phyloP scores from a whole-genome alignment of 305 asterid genomes.

The Solanum aculeatissimum region DNA sequence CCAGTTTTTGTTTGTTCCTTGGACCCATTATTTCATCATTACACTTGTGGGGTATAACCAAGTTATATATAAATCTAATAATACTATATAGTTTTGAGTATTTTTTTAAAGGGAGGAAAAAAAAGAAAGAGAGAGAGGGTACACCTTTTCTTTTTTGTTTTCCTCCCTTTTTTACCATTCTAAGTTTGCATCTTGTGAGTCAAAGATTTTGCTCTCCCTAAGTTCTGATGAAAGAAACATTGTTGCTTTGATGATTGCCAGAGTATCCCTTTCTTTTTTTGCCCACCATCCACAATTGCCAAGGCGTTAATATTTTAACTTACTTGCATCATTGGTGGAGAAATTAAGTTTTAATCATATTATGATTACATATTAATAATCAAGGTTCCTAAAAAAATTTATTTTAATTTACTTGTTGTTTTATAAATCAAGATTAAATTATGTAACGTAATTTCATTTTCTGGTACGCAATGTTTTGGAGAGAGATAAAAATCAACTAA shows the following conservation, averaged over 20 bases:
- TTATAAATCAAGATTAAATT: neutral
- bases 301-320: neutral
- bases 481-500: too few relatives aligned
- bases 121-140: neutral
- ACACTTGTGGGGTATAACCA: slow-evolving; percentile 13
- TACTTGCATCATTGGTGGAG: neutral
- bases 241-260: slow-evolving; percentile 71
- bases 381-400: neutral
- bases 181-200: slow-evolving; percentile 21
- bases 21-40: neutral
- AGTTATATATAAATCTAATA: neutral
- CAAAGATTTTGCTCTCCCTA: slow-evolving; percentile 18
- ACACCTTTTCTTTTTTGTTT: neutral
- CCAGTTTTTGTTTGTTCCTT: slow-evolving; percentile 15
- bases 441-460: neutral
- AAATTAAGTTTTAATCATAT: neutral
- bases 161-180: neutral
- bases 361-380: neutral
- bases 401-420: neutral
- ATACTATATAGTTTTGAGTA: neutral
- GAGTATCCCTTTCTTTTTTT: slow-evolving; percentile 16
- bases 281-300: neutral
- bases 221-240: slow-evolving; percentile 21
- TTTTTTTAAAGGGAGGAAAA: neutral
- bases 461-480: neutral